Conservation (phyloP, 306 rosid species). For the Arachis stenosperma region DNA sequence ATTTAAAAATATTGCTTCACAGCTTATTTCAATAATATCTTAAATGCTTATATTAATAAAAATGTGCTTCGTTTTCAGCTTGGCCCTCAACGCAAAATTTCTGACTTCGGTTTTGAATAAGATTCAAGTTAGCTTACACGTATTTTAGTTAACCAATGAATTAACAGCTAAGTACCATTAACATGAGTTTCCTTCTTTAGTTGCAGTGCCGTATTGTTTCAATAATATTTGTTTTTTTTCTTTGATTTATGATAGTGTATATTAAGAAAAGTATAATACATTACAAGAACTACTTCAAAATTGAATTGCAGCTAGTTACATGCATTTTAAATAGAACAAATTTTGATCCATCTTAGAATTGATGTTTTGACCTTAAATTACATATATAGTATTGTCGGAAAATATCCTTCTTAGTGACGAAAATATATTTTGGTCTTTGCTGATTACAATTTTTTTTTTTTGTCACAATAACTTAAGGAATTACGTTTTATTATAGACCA, state of each 20-base stretch:
- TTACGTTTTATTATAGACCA: too few species aligned
- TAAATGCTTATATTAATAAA: too few species aligned
- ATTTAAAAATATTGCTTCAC: too few species aligned
- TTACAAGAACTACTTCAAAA: not conserved
- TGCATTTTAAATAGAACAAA: not conserved
- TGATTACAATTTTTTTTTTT: too few species aligned
- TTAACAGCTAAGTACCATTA: not conserved
- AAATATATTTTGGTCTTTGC: too few species aligned
- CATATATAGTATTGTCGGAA: conserved; percentile 10
- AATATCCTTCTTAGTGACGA: conserved; percentile 1
- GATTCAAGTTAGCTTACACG: conserved; percentile 10
- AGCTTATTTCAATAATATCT: too few species aligned
- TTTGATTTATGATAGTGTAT: not conserved
- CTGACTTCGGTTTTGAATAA: not conserved
- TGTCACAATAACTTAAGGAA: too few species aligned
- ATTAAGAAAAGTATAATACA: not conserved
- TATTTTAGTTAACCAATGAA: not conserved
- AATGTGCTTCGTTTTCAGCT: too few species aligned
- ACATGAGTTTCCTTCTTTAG: not conserved
- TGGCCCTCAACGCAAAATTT: too few species aligned
- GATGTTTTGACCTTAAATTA: conserved; percentile 33
- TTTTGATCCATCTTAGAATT: not conserved
- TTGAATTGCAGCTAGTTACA: not conserved
- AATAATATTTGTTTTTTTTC: not conserved
- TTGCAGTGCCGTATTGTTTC: conserved; percentile 21